Evolutionary conservation across 2,329 filamentous ascomycete species (phyloP).

Genomic region (Penicillium sclerotigenum): DNA sequence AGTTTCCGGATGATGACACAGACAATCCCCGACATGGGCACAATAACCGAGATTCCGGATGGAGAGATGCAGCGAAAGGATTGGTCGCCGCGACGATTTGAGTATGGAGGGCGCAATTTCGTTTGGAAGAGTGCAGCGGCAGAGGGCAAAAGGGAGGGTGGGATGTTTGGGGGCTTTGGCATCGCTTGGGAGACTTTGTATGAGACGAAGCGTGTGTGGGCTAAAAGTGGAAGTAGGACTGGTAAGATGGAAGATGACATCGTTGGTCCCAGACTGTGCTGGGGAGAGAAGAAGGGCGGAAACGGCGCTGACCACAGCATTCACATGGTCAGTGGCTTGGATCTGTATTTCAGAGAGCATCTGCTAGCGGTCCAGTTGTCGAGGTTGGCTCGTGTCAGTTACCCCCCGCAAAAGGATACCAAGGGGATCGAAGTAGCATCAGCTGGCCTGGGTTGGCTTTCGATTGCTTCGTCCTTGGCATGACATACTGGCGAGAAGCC

Average conservation of each 20-base stretch:
- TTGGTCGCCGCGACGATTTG: constrained; percentile 18
- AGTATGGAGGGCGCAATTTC: constrained; percentile 17
- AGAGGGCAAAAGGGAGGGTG: constrained; percentile 8
- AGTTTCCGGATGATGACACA: constrained; percentile 13
- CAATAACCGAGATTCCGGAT: constrained; percentile 14
- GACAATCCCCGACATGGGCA: constrained; percentile 12
- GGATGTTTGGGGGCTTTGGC: constrained; percentile 9
- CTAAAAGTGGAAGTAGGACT: constrained; percentile 12
- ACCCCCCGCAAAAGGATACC: constrained; percentile 16
- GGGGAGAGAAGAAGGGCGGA: constrained; percentile 16
- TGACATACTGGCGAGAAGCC: neutral
- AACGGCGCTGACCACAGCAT: constrained; percentile 12
- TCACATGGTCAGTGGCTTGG: constrained; percentile 15
- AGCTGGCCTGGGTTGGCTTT: neutral
- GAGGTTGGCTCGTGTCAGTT: constrained; percentile 9
- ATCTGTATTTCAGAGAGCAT: constrained; percentile 19
- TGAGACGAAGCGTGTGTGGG: constrained; percentile 19
- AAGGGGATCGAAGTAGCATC: constrained; percentile 10
- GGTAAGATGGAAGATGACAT: constrained; percentile 19
- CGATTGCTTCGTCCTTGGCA: neutral
- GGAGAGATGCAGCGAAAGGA: constrained; percentile 10
- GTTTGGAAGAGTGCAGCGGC: constrained; percentile 15
- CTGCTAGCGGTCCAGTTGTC: constrained; percentile 17
- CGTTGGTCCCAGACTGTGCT: constrained; percentile 13
- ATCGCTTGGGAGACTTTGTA: constrained; percentile 17